phyloP scores from a whole-genome alignment of 768 basidiomycete species.

The Cyclocybe aegerita region DNA sequence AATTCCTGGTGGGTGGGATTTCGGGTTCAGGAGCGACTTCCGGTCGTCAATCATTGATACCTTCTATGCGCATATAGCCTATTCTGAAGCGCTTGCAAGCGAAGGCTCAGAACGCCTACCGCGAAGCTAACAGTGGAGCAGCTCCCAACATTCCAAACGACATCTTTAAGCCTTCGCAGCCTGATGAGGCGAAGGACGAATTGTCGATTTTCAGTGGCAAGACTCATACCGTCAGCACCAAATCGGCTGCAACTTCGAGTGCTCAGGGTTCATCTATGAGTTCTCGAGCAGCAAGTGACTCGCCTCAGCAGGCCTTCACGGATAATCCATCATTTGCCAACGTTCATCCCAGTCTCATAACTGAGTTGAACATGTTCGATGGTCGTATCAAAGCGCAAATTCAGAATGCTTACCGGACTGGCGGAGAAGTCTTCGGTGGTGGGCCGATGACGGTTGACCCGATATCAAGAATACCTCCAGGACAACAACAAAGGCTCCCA shows the following conservation, averaged over 20 bases:
- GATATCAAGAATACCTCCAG: conserved; percentile 2
- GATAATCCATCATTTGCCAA: conserved; percentile 43
- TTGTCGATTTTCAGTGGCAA: conserved; percentile 76
- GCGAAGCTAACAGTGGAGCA: conserved; percentile 46
- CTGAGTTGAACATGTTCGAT: conserved; percentile 57
- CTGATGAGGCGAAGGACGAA: conserved; percentile 58
- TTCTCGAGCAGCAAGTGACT: conserved; percentile 29
- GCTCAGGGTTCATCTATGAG: conserved; percentile 16
- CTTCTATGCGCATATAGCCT: conserved; percentile 42
- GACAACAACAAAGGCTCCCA: conserved; percentile 5
- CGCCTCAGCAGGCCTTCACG: conserved; percentile 28
- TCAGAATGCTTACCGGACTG: conserved; percentile 40
- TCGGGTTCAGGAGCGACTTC: not conserved
- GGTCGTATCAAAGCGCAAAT: conserved; percentile 53
- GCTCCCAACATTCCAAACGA: conserved; percentile 47
- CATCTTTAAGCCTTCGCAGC: conserved; percentile 54
- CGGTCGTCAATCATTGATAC: not conserved
- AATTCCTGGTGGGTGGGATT: conserved; percentile 56
- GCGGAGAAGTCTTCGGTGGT: conserved; percentile 33
- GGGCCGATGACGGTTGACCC: conserved; percentile 26
- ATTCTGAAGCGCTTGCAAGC: conserved; percentile 58
- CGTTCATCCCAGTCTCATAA: conserved; percentile 56
- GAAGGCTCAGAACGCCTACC: conserved; percentile 58
- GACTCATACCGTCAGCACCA: conserved; percentile 61
- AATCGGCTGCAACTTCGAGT: conserved; percentile 17